Percentiles rank a stretch among this genome's conserved stretches.
phyloP scores from a whole-genome alignment of 1,284 basidiomycete species.

The Tylopilus orsonianus region DNA sequence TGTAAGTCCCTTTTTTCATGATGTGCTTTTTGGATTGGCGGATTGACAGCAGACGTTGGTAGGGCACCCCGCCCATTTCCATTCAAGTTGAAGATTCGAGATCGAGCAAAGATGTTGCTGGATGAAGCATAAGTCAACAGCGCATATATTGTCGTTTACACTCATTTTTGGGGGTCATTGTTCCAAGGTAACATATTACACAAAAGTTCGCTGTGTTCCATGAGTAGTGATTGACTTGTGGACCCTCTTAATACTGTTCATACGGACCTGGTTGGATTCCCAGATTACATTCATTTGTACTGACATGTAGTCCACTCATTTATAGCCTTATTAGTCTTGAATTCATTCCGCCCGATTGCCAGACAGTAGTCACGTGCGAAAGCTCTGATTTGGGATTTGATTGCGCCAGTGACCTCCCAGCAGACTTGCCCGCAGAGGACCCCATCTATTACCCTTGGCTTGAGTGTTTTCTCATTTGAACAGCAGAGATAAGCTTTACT shows the following conservation, averaged over 20 bases:
- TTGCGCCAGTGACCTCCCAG: conserved; percentile 2
- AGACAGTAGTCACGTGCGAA: too few relatives aligned
- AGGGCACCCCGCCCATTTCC: conserved; percentile 6
- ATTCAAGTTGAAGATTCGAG: conserved; percentile 2
- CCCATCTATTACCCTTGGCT: not conserved
- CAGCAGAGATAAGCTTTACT: not conserved
- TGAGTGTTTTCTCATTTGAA: not conserved
- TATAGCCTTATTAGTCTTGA: not conserved
- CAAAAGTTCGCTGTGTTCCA: not conserved
- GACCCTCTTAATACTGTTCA: not conserved
- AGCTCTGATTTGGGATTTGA: too few relatives aligned
- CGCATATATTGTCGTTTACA: not conserved
- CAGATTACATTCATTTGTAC: not conserved
- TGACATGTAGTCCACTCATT: not conserved
- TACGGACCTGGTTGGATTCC: not conserved
- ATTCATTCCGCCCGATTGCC: too few relatives aligned
- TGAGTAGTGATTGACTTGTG: not conserved
- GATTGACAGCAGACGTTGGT: not conserved
- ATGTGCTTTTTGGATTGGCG: not conserved
- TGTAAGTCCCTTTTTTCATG: not conserved
- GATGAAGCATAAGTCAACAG: not conserved
- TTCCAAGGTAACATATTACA: not conserved
- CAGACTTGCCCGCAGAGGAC: not conserved
- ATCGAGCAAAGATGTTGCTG: not conserved
- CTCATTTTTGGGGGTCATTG: not conserved